phyloP scores from a whole-genome alignment of 495 filamentous ascomycete genomes.

The Penicillium paradoxum region DNA sequence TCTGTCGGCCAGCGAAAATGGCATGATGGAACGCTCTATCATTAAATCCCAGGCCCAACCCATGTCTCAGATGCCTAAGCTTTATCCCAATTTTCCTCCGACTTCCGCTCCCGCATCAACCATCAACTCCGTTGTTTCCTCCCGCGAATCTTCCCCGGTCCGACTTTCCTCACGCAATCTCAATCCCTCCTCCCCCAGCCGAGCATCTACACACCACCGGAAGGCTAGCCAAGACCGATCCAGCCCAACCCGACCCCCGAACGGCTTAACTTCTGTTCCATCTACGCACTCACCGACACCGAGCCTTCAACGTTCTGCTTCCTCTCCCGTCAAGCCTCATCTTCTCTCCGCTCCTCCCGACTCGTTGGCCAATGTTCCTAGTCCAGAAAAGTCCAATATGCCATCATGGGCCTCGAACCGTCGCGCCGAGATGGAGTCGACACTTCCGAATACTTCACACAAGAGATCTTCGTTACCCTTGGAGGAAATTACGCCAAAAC shows the following conservation, averaged over 20 bases:
- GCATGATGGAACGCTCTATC: constrained; percentile 31
- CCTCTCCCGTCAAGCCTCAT: constrained; percentile 55
- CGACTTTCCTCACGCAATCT: constrained; percentile 32
- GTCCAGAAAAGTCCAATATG: constrained; percentile 59
- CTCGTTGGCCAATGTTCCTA: constrained; percentile 51
- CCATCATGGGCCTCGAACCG: constrained; percentile 55
- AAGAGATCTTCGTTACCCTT: constrained; percentile 31
- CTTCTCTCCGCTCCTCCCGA: constrained; percentile 53
- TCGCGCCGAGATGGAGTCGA: constrained; percentile 35
- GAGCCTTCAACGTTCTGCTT: constrained; percentile 59
- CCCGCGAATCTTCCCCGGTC: constrained; percentile 48
- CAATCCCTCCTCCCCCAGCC: constrained; percentile 27
- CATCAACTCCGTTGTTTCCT: constrained; percentile 43
- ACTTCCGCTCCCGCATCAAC: constrained; percentile 33
- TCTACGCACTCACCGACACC: constrained; percentile 51
- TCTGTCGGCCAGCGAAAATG: constrained; percentile 29
- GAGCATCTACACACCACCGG: constrained; percentile 51
- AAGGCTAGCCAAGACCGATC: constrained; percentile 62
- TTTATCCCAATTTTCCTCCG: constrained; percentile 29
- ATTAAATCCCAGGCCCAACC: constrained; percentile 28
- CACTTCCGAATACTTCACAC: constrained; percentile 39
- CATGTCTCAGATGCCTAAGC: constrained; percentile 37
- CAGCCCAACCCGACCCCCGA: constrained; percentile 57
- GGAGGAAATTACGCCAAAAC: constrained; percentile 31
- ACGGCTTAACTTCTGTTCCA: constrained; percentile 34